Evolutionary conservation across 345 rosid genomes (phyloP), one percentile per base, ranked within the genome.

Genomic region (Pistacia vera): DNA sequence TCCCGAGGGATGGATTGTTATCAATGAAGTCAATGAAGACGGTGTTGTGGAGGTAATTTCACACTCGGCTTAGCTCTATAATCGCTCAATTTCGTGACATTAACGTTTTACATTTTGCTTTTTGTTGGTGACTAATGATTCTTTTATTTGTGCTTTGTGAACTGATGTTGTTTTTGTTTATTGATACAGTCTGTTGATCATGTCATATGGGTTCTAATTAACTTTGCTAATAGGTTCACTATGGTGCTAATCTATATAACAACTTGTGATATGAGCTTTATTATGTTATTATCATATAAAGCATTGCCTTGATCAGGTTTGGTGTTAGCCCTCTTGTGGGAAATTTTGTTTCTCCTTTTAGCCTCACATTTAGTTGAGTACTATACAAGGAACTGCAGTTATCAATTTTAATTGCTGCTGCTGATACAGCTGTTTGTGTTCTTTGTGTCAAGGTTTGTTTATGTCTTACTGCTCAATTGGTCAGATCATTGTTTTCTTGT

Each of bases 331-430:
- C 14, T 70, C 16, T n/a, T n/a, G 8, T 35, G 13, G 16, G n/a
- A 70, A n/a, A 20, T 36, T 58, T 35, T 56, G 33, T 55, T 70
- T 70, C 63, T 36, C 51, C 33, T 70, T 33, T 35, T 70, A 70
- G 30, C 13, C 14, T 49, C 41, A 52, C 72, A 25, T 68, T 51
- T 11, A n/a, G 41, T 28, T 68, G 72, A 49, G 58, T 68, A 54
- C 3, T 68, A 30, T 25, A 17, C 71, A 49, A 68, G 71, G 52
- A n/a, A 71, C 52, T 41, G 54, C 33, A 20, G 54, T 54, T 55
- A 58, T 49, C 57, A 58, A 58, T 41, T 22, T 71, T 4, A 44
- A 56, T 44, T 71, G 22, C 52, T 44, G n/a, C 41, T 44, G n/a
- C 41, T 44, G 57, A 71, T 44, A 44, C 35, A 59, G 63, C 41